Evolutionary conservation across 352 stramenopile species (phyloP).

Genomic region (Globisporangium sylvaticum): DNA sequence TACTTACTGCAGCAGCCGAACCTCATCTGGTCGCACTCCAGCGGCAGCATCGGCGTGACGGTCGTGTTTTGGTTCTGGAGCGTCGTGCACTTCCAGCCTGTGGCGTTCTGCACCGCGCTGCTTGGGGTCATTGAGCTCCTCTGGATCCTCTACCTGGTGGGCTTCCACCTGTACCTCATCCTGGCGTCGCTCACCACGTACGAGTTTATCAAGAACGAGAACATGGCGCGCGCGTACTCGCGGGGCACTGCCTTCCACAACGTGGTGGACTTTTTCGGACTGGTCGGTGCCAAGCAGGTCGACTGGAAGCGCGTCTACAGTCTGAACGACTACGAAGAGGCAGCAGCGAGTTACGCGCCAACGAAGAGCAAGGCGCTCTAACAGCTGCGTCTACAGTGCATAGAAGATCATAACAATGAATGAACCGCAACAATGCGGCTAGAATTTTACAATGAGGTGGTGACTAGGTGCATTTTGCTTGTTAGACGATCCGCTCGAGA

Average conservation of each 20-base stretch:
- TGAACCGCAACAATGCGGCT: not conserved
- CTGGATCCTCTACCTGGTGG: constrained; percentile 75
- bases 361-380: constrained; percentile 25
- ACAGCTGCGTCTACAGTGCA: not conserved
- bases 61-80: constrained; percentile 35
- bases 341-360: not conserved
- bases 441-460: not conserved
- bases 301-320: constrained; percentile 60
- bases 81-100: constrained; percentile 56
- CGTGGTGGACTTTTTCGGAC: constrained; percentile 53
- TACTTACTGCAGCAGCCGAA: constrained; percentile 19
- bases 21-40: constrained; percentile 17
- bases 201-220: constrained; percentile 72
- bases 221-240: constrained; percentile 49
- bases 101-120: constrained; percentile 47
- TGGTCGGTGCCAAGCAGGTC: constrained; percentile 28
- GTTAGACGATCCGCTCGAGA: constrained; percentile 41
- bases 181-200: constrained; percentile 67
- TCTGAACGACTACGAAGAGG: constrained; percentile 41
- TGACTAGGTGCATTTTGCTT: not conserved
- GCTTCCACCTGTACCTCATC: constrained; percentile 66
- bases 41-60: not conserved
- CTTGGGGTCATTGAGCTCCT: constrained; percentile 51
- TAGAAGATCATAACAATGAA: not conserved
- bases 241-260: constrained; percentile 48